phyloP scores from a whole-genome alignment of 139 green algal species.

The Micractinium conductrix region DNA sequence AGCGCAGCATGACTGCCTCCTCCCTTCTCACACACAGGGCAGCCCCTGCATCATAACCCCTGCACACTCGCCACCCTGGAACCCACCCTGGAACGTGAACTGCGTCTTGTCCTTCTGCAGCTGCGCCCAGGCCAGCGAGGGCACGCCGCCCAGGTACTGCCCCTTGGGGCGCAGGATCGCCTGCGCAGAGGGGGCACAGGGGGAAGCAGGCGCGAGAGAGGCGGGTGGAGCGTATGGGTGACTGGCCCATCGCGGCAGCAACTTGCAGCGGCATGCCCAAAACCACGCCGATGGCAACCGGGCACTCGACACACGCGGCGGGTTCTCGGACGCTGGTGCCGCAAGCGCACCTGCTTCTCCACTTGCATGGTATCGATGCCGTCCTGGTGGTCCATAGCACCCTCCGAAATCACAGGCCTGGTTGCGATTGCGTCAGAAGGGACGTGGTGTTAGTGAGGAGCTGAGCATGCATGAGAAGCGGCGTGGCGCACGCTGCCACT shows the following conservation, averaged over 20 bases:
- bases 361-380: conserved; percentile 74
- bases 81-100: conserved; percentile 45
- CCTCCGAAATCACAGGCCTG: conserved; percentile 69
- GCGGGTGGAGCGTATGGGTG: no score
- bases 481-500: no score
- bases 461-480: no score
- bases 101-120: conserved; percentile 85
- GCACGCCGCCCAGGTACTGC: conserved; percentile 56
- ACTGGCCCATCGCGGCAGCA: no score
- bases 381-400: conserved; percentile 77
- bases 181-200: background rate
- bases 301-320: no score
- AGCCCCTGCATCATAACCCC: no score
- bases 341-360: conserved; percentile 54
- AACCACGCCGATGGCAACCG: background rate
- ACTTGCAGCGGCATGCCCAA: no score
- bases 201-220: background rate
- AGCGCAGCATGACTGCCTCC: no score
- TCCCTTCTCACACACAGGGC: no score
- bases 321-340: background rate
- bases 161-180: conserved; percentile 49
- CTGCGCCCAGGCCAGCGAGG: conserved; percentile 56
- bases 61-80: no score
- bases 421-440: no score
- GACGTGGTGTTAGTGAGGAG: no score